Conservation (phyloP, 2,329 filamentous ascomycete species). For the Nemania sp. region DNA sequence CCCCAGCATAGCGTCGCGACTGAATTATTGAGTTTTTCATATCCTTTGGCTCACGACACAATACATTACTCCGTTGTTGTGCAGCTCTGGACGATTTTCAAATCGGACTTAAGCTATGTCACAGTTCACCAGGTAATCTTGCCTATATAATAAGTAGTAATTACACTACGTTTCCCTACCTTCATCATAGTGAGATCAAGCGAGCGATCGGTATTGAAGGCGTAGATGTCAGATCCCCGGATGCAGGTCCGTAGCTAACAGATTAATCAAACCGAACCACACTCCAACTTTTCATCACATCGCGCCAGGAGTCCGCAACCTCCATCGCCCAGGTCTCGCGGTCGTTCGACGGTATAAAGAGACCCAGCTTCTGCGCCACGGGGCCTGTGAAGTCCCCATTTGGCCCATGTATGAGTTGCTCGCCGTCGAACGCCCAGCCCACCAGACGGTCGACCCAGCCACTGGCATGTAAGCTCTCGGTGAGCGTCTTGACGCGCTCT, state of each 20-base stretch:
- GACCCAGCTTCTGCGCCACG: neutral
- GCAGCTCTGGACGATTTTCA: no score
- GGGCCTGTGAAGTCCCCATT: neutral
- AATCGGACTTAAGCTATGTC: no score
- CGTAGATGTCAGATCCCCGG: no score
- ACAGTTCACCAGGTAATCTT: no score
- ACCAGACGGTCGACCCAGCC: conserved; percentile 45
- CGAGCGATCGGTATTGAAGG: no score
- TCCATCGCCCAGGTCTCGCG: conserved; percentile 34
- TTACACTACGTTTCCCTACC: no score
- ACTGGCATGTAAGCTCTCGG: conserved; percentile 36
- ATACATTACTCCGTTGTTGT: no score
- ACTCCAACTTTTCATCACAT: conserved; percentile 39
- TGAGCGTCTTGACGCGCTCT: conserved; percentile 39
- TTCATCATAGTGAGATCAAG: no score
- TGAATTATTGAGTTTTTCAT: neutral
- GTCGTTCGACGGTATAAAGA: conserved; percentile 2
- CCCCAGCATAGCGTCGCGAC: neutral
- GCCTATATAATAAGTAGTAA: no score
- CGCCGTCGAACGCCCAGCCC: conserved; percentile 39
- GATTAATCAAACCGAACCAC: conserved; percentile 17
- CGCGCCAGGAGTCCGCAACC: conserved; percentile 37
- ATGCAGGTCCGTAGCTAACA: no score
- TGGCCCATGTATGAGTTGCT: neutral
- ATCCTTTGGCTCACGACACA: no score